These are phyloP conservation scores for Pittosporum tobira DNA, from an alignment of 129 eudicot species.

Conservation along the genomic window DNA sequence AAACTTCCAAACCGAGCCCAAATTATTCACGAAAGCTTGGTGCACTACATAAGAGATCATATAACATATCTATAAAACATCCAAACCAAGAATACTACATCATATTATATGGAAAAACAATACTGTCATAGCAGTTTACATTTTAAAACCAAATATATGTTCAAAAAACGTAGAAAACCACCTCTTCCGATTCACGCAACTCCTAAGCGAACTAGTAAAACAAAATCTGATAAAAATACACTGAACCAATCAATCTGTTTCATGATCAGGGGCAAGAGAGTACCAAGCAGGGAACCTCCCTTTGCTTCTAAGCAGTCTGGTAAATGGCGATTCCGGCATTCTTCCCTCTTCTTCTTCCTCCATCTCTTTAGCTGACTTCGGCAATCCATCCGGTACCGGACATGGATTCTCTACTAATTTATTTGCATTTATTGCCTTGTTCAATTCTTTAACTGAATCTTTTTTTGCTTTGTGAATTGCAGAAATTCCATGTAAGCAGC, in stretches of 20 bases:
- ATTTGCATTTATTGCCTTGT: conserved; percentile 1
- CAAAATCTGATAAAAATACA: background rate
- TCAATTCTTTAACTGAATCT: conserved; percentile 2
- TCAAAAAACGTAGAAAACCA: background rate
- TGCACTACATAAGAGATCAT: no score
- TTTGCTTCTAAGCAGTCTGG: conserved; percentile 37
- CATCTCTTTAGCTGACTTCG: conserved; percentile 36
- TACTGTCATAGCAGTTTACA: background rate
- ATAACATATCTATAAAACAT: no score
- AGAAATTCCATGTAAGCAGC: conserved; percentile 30
- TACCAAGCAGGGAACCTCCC: conserved; percentile 48
- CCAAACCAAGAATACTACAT: background rate
- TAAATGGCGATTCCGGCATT: conserved; percentile 50
- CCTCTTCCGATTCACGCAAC: background rate
- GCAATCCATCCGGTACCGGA: conserved; percentile 54
- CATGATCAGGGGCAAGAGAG: conserved; percentile 41
- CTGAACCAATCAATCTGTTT: conserved; percentile 19
- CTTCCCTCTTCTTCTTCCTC: conserved; percentile 50
- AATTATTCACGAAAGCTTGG: no score
- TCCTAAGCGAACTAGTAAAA: background rate
- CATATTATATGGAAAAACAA: background rate
- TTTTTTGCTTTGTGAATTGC: conserved; percentile 32
- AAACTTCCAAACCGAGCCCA: no score
- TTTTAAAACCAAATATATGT: background rate
- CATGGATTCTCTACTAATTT: conserved; percentile 1